Percentiles rank a stretch among this genome's conserved stretches.
Conservation (phyloP, 352 stramenopile genomes). For the Globisporangium viniferum region DNA sequence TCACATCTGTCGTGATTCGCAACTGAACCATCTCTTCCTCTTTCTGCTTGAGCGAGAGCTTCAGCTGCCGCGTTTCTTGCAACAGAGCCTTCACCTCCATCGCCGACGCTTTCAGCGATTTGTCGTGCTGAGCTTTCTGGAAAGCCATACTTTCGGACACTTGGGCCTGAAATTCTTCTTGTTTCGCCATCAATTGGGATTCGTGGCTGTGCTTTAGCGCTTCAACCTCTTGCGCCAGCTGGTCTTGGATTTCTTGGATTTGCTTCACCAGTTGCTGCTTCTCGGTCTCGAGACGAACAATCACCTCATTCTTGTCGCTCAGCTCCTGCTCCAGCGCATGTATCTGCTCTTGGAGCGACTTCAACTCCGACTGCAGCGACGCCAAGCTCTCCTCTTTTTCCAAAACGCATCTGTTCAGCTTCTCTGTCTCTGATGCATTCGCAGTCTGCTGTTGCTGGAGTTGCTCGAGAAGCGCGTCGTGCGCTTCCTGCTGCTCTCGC, state of each 20-base stretch:
- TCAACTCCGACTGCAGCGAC: background rate
- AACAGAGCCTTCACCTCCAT: constrained; percentile 21
- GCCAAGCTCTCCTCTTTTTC: background rate
- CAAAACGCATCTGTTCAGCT: background rate
- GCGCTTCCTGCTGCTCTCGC: background rate
- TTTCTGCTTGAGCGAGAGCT: constrained; percentile 9
- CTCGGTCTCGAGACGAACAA: background rate
- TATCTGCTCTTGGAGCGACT: background rate
- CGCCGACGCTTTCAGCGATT: constrained; percentile 4
- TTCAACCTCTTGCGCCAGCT: constrained; percentile 4
- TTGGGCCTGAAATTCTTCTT: background rate
- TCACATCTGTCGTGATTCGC: background rate
- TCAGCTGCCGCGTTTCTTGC: constrained; percentile 17
- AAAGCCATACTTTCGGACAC: background rate
- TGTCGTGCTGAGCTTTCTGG: constrained; percentile 6
- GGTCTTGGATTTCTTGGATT: background rate
- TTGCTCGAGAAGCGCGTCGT: background rate
- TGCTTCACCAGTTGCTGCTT: background rate
- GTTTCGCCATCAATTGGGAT: background rate
- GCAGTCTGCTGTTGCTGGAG: background rate
- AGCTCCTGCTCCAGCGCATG: background rate
- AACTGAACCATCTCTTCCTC: constrained; percentile 4
- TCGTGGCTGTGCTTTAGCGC: background rate
- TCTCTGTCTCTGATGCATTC: background rate
- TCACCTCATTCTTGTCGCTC: background rate